Evolutionary conservation across 257 asterid species (phyloP).

Genomic region (Ehretia macrophylla): DNA sequence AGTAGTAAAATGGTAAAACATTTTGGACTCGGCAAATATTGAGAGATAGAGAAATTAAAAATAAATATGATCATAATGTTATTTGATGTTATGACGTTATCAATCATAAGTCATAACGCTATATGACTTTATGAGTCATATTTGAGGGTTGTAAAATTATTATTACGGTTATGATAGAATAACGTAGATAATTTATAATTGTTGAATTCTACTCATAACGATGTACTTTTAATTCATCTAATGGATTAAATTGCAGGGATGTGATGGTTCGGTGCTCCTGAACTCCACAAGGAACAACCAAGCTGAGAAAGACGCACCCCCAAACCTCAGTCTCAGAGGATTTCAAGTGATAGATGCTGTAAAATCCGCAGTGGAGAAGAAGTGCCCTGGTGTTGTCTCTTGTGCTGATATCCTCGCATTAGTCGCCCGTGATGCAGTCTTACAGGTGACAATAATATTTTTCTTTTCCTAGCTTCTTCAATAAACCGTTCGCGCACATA

Average conservation of each 20-base stretch:
- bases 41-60: too few species aligned
- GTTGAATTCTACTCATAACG: too few species aligned
- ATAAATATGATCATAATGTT: background rate
- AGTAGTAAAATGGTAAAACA: too few species aligned
- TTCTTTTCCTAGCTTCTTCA: background rate
- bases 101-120: too few species aligned
- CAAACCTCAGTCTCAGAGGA: slow-evolving; percentile 12
- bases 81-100: too few species aligned
- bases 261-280: slow-evolving; percentile 24
- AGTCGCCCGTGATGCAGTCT: slow-evolving; percentile 43
- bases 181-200: too few species aligned
- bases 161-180: background rate
- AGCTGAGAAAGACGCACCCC: slow-evolving; percentile 16
- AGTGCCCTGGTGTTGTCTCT: slow-evolving; percentile 21
- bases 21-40: too few species aligned
- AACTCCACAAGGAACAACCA: slow-evolving; percentile 9
- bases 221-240: background rate
- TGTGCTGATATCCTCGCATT: slow-evolving; percentile 31
- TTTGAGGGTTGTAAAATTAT: background rate
- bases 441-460: slow-evolving; percentile 17
- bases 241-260: slow-evolving; percentile 10
- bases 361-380: slow-evolving; percentile 11
- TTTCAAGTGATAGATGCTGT: slow-evolving; percentile 18
- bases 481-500: too few species aligned
- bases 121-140: too few species aligned